Conservation (phyloP, 371 early-diverging fungal species). For the Mortierella sp. region DNA sequence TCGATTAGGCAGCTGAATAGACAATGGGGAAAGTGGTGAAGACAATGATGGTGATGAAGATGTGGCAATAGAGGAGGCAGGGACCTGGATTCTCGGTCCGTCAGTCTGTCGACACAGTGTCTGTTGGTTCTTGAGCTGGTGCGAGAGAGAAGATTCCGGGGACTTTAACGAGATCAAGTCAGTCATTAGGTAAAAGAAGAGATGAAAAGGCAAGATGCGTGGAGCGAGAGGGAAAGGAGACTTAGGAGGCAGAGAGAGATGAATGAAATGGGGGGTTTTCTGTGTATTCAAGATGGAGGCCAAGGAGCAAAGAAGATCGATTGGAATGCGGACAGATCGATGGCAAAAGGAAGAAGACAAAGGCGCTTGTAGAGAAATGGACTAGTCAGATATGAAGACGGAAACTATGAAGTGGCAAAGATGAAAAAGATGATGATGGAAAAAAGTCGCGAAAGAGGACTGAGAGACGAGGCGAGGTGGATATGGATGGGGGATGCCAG, state of each 20-base stretch:
- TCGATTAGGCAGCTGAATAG: conserved; percentile 4
- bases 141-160: conserved; percentile 12
- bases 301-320: neutral
- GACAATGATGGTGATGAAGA: neutral
- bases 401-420: neutral
- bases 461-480: neutral
- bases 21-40: neutral
- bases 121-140: conserved; percentile 15
- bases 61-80: neutral
- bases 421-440: too few species aligned
- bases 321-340: conserved; percentile 3
- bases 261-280: neutral
- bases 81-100: conserved; percentile 1
- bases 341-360: neutral
- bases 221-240: neutral
- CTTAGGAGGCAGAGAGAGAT: neutral
- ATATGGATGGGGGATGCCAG: neutral
- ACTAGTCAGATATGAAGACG: neutral
- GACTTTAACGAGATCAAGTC: conserved; percentile 14
- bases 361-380: neutral
- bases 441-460: neutral
- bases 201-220: neutral
- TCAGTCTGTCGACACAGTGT: neutral
- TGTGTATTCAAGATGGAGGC: neutral
- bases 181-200: neutral